Conservation (phyloP, 129 eudicot genomes). For the carrot (Daucus carota) region DNA sequence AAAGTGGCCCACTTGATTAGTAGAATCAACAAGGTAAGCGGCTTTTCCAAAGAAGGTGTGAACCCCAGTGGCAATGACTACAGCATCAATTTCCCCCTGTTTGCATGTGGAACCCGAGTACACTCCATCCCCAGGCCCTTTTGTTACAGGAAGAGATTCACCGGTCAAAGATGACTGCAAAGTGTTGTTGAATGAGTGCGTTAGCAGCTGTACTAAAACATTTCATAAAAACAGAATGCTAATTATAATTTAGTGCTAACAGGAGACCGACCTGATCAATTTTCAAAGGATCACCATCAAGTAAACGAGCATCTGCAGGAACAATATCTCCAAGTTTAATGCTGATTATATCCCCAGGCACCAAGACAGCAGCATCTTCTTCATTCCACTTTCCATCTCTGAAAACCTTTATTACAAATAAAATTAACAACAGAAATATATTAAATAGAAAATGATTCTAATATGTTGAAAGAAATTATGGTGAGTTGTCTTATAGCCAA, state of each 20-base stretch:
- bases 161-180: slow-evolving; percentile 93
- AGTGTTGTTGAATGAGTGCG: background rate
- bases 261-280: slow-evolving; percentile 65
- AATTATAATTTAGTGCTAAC: background rate
- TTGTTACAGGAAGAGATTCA: slow-evolving; percentile 96
- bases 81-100: slow-evolving; percentile 95
- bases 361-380: slow-evolving; percentile 84
- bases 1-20: slow-evolving; percentile 97
- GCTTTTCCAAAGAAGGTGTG: slow-evolving; percentile 99
- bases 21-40: slow-evolving; percentile 93
- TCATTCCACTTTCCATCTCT: slow-evolving; percentile 95
- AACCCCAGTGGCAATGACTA: slow-evolving; percentile 96
- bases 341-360: slow-evolving; percentile 93
- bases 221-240: background rate
- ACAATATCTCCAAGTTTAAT: slow-evolving; percentile 88
- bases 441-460: background rate
- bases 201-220: slow-evolving; percentile 5
- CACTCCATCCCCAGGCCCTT: slow-evolving; percentile 96
- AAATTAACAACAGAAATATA: background rate
- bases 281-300: slow-evolving; percentile 95
- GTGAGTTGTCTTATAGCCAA: background rate
- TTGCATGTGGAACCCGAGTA: slow-evolving; percentile 99
- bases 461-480: background rate
- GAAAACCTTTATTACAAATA: slow-evolving; percentile 40
- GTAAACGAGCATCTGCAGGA: slow-evolving; percentile 98